Evolutionary conservation across 2,329 filamentous ascomycete genomes (phyloP).

Genomic region (Pseudopithomyces maydicus): DNA sequence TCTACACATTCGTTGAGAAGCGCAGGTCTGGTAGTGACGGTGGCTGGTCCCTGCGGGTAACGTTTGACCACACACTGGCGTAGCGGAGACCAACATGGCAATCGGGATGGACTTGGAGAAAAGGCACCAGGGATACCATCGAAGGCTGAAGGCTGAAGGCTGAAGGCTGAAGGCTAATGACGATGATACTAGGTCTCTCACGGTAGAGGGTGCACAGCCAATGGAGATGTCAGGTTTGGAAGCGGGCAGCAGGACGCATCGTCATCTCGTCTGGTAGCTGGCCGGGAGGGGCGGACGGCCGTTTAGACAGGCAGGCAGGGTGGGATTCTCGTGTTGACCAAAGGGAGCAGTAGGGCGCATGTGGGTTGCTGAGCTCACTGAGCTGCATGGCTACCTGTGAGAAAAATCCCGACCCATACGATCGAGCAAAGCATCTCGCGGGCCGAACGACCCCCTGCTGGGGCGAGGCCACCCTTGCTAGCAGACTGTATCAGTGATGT

Average conservation of each 20-base stretch:
- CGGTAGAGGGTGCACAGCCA: not conserved
- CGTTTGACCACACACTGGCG: no score
- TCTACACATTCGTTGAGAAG: no score
- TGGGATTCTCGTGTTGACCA: not conserved
- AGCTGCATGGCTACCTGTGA: constrained; percentile 16
- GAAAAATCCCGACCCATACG: constrained; percentile 23
- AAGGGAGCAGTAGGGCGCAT: constrained; percentile 10
- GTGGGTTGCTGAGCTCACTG: not conserved
- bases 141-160: no score
- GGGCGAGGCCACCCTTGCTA: constrained; percentile 11
- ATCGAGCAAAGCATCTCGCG: constrained; percentile 19
- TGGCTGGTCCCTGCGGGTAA: no score
- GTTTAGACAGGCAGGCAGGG: not conserved
- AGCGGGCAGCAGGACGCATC: not conserved
- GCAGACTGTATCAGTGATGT: constrained; percentile 18
- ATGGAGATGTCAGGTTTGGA: not conserved
- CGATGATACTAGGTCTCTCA: not conserved
- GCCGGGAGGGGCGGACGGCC: not conserved
- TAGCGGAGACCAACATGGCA: no score
- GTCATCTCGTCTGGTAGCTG: constrained; percentile 2
- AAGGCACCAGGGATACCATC: no score
- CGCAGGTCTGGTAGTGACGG: no score
- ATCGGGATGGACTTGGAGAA: no score
- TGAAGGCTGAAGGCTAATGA: no score
- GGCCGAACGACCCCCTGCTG: constrained; percentile 15